These are phyloP conservation scores for Penicillium daleae DNA, from an alignment of 495 filamentous ascomycete genomes.

Conservation along the genomic window DNA sequence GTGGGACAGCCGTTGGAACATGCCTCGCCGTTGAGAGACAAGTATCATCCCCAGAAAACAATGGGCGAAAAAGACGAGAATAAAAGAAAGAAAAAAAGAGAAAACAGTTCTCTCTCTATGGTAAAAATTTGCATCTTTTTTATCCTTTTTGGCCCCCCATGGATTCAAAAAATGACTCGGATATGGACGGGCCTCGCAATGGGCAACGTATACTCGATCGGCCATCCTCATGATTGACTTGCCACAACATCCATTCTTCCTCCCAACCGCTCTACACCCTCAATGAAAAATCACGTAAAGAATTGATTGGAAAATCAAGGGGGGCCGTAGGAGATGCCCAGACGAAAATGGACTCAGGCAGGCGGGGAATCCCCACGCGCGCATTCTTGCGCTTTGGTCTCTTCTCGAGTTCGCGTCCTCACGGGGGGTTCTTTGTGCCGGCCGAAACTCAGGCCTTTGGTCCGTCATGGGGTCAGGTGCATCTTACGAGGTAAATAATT, in stretches of 20 bases:
- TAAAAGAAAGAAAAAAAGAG: background rate
- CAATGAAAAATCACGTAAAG: background rate
- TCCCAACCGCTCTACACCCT: background rate
- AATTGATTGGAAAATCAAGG: slow-evolving; percentile 3
- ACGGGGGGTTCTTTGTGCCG: background rate
- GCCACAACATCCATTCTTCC: background rate
- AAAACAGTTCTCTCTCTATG: background rate
- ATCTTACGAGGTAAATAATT: slow-evolving; percentile 1
- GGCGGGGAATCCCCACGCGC: slow-evolving; percentile 15
- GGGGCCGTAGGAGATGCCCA: background rate
- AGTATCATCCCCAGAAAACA: slow-evolving; percentile 28
- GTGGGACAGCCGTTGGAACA: slow-evolving; percentile 26
- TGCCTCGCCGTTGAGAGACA: slow-evolving; percentile 30
- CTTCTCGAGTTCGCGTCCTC: slow-evolving; percentile 8
- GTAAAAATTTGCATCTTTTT: no score
- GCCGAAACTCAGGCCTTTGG: slow-evolving; percentile 25
- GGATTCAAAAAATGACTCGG: background rate
- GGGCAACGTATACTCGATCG: background rate
- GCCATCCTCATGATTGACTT: background rate
- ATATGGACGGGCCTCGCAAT: background rate
- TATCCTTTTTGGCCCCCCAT: no score
- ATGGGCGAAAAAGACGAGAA: background rate
- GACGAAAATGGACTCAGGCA: background rate
- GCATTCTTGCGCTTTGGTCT: slow-evolving; percentile 27
- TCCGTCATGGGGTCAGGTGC: slow-evolving; percentile 13